Evolutionary conservation across 139 green algal genomes (phyloP), one percentile per base, ranked within the genome.

Genomic region (Gonium pectorale): DNA sequence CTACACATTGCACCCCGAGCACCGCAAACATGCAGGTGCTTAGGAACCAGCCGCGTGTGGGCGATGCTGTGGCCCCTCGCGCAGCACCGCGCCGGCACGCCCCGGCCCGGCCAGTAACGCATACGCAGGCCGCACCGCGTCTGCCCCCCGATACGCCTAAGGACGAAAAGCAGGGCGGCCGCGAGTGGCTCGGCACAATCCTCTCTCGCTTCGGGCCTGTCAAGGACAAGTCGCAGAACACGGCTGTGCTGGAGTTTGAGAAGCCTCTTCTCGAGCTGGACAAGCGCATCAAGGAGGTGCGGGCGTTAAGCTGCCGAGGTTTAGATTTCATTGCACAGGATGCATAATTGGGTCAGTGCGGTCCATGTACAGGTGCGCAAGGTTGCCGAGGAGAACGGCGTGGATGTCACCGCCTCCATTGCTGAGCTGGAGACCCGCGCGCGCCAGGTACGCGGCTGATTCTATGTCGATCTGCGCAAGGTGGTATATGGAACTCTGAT

Each of bases 201-300:
- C 68, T 95, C 22, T 92, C 89, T 1, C 89, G 90, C n/a, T 98
- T 98, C 83, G 93, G 93, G 3, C 96, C 96, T 5, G 88, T 96
- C 1, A 94, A 87, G 19, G 93, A 98, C 51, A 92, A 92, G 70
- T 87, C 93, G 2, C 73, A 89, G 51, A 97, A 94, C n/a, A 71
- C 90, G 2, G 87, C 88, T 21, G 89, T 86, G 2, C 90, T 99
- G 24, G 96, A 98, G 81, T 99, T 99, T 91, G 97, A 99, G 90
- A 98, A 98, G 90, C 96, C 96, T 1, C 89, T 99, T 31, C 91
- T 98, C 40, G 96, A 99, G 90, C 92, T 99, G 67, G 96, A 99
- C 87, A 97, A 98, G 88, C 91, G 96, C 54, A 99, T 99, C 90
- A 96, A 95, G 82, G 97, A 99, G 96, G 97, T 98, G 64, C 37